Base-by-base conservation (phyloP, 202 grass and related monocot genomes). In the Cymbopogon flexuosus region DNA sequence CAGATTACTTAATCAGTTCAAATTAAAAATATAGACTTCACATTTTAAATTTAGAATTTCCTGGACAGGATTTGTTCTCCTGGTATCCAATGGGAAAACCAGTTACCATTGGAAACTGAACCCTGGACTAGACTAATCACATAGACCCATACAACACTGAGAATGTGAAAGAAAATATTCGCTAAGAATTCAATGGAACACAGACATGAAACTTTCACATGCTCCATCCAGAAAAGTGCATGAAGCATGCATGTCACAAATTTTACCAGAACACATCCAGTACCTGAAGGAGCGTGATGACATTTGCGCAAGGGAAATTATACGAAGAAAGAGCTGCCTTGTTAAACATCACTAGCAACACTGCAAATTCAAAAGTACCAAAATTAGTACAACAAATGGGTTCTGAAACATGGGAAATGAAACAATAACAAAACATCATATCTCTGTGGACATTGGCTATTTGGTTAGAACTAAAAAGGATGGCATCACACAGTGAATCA, bases 281-380 rank as follows among this genome's bases (percentile, higher is more conserved):
- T 83, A 99, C 96, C 96, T 99, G 96, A 92, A 99, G 84, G 65
- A 99, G 96, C 6, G 96, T 99, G 39, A 98, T 93, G 68, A 98
- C 88, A 72, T 98, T 98, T 27, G 90, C 92, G 6, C 88, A 94
- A 45, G 95, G 95, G 71, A 98, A 98, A 69, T 84, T 98, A 81
- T 95, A 98, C 0, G 90, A 98, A 74, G 95, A 98, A 13, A 95
- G 51, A 76, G 95, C 92, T 58, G 95, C 95, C 82, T 98, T 98
- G 80, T 98, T 98, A 78, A 99, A 99, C 90, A 99, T 91, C 87
- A 99, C 86, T 39, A 99, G 73, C 72, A 99, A 73, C 41, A 99
- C 96, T 99, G 90, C 72, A 90, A 54, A 91, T 69, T 52, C 23
- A 75, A 65, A 41, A 77, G 29, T 37, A 69, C 10, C 30, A 88